Base-by-base conservation (phyloP, 2,329 filamentous ascomycete species). In the Penicillium digitatum region DNA sequence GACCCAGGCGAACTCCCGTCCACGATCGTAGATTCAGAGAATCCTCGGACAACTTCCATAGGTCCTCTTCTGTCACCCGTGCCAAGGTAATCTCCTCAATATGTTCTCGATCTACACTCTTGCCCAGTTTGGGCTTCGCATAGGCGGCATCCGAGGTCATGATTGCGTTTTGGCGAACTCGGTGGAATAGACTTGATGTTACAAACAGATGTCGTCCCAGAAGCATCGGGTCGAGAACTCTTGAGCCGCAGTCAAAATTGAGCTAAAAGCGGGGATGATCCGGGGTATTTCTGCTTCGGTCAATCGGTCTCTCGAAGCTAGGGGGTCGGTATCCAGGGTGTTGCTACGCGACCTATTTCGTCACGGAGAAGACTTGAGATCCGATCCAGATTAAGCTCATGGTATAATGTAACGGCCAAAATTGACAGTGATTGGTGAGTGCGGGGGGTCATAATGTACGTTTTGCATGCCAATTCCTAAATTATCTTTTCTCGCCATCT, bases 31-130 rank as follows among this genome's bases (percentile, higher is more conserved):
- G 63, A 3, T 52, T 68, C 38, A 79, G 66, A 3, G 76, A 72
- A 29, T 79, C 73, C 35, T 65, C 52, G 1, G 77, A 79, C 14
- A 78, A 66, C 9, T 64, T 68, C 56, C 73, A 73, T 16, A 80
- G 55, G 56, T 79, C 75, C 11, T 79, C 78, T 29, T 80, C 78
- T 0, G 76, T 76, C 27, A 80, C 70, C 16, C 74, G 72, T 18
- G 75, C 74, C 29, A 78, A 72, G 24, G 72, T 72, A 3, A 78
- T 69, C 58, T 80, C 78, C 51, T 79, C 77, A 5, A 77, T 66
- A 53, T 75, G 68, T 12, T 65, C 58, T 11, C 37, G 31, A 12
- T 47, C 43, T 5, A 44, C 40, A 9, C 20, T 22, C n/a, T 60
- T 61, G 24, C 42, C 27, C 18, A 57, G 10, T 12, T 59, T 53